Evolutionary conservation across 2,329 filamentous ascomycete species (phyloP), one percentile per base, ranked within the genome.

Genomic region (Diaporthe citriasiana): DNA sequence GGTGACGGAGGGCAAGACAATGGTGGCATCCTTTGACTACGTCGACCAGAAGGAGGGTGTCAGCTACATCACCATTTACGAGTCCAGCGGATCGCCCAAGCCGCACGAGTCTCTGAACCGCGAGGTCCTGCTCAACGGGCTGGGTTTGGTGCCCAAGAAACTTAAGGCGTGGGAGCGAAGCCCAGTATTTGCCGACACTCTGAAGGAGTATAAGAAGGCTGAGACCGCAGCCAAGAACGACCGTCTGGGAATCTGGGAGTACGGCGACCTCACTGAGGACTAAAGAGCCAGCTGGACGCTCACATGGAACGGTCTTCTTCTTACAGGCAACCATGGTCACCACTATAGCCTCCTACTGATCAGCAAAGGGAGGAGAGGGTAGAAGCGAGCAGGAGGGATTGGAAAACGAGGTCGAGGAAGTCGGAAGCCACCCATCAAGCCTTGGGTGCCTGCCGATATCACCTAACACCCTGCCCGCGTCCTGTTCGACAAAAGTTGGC

Each of bases 211-310:
- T 76, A 92, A 90, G 80, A 89, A 93, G 82, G 90, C 93, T 69
- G 93, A 97, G 87, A 87, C 89, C 47, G 88, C 93, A 82, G 96
- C 96, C 6, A 98, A 97, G 89, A 87, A 90, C 72, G 91, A 92
- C 73, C 91, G 95, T 76, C 88, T 91, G 77, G 97, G 97, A 56
- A 97, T 98, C 90, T 99, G 96, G 95, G 97, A 99, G 89, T 99
- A 98, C 84, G 97, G 97, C 78, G 97, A 98, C 83, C 89, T 98
- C 81, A 97, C 95, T 19, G 95, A 98, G 86, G 95, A 97, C 81
- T 95, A 91, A 82, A 50, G n/a, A 38, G 50, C 17, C 45, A 66
- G 47, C n/a, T 40, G 15, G 9, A 27, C 38, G 22, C 13, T 17
- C 30, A 8, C 35, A 13, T 51, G 30, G 25, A 12, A 12, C 12